Conservation (phyloP, 495 filamentous ascomycete species). For the Tuber melanosporum region DNA sequence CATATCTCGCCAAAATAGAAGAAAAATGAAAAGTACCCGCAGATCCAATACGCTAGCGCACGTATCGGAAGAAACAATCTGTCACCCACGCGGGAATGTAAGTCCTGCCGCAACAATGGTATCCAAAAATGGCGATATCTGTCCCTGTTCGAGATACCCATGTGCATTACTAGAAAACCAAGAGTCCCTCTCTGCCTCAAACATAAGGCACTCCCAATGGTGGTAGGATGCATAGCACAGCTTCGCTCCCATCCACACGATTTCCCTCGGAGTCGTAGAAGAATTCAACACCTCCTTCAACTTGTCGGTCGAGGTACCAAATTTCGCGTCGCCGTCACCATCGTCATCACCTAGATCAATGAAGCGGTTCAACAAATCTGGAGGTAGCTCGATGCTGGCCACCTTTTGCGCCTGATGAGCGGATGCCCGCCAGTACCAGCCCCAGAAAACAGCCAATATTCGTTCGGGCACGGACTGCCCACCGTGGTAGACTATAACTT, state of each 20-base stretch:
- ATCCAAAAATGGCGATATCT: neutral
- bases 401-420: neutral
- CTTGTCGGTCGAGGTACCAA: neutral
- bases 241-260: constrained; percentile 9
- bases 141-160: neutral
- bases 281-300: neutral
- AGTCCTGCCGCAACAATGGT: neutral
- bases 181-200: neutral
- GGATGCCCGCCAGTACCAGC: constrained; percentile 5
- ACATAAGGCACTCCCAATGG: neutral
- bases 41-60: neutral
- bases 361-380: neutral
- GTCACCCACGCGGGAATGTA: neutral
- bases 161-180: neutral
- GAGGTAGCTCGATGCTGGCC: neutral
- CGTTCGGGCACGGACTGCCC: neutral
- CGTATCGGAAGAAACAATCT: neutral
- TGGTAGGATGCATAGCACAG: neutral
- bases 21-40: neutral
- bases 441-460: neutral
- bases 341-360: neutral
- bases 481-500: neutral
- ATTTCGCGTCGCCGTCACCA: neutral
- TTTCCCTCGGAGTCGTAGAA: neutral
- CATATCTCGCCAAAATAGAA: neutral